Conservation (phyloP, 1,284 basidiomycete species). For the Pseudozyma sp. region DNA sequence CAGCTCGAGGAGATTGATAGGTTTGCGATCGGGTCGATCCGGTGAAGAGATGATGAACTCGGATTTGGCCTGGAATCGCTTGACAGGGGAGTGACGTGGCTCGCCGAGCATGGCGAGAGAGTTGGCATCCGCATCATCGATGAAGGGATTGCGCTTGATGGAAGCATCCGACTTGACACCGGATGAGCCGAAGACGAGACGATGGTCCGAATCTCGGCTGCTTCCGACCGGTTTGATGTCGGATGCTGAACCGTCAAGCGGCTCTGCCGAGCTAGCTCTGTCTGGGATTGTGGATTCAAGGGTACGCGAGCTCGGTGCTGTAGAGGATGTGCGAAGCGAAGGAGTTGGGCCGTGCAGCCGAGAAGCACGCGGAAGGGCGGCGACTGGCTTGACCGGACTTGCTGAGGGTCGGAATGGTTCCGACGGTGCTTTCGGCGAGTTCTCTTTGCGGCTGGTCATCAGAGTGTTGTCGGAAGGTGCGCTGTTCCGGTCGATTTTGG, state of each 20-base stretch:
- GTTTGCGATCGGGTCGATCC: conserved; percentile 46
- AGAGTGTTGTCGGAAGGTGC: conserved; percentile 6
- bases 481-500: neutral
- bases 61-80: conserved; percentile 39
- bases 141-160: conserved; percentile 26
- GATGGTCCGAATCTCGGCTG: conserved; percentile 16
- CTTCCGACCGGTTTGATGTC: conserved; percentile 4
- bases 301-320: neutral
- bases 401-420: conserved; percentile 7
- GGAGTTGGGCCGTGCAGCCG: conserved; percentile 18
- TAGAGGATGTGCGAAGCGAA: conserved; percentile 14
- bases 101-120: conserved; percentile 40
- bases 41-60: conserved; percentile 40
- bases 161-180: conserved; percentile 1
- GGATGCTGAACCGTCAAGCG: neutral
- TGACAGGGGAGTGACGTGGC: conserved; percentile 45
- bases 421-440: conserved; percentile 11
- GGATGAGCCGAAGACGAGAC: conserved; percentile 26
- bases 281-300: neutral
- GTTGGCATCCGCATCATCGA: conserved; percentile 13
- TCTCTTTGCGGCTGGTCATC: conserved; percentile 32
- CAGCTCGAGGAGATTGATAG: conserved; percentile 48
- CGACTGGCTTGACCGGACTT: conserved; percentile 27
- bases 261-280: neutral
- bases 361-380: conserved; percentile 15